Evolutionary conservation across 768 basidiomycete species (phyloP).

Genomic region (Ramaria sp.): DNA sequence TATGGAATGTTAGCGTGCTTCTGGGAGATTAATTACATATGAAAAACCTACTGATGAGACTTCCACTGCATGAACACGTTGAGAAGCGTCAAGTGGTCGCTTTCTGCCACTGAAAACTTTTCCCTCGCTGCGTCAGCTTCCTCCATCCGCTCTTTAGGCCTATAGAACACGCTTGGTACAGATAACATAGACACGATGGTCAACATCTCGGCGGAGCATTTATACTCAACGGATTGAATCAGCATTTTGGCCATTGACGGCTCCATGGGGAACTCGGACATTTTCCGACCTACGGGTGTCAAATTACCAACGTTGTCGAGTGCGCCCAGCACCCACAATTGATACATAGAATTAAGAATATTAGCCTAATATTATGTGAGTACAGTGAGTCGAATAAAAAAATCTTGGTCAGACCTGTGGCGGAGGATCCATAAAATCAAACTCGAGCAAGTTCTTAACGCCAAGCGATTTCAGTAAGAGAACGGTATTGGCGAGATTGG

Average conservation of each 20-base stretch:
- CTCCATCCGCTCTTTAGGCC: conserved; percentile 94
- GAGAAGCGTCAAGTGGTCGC: conserved; percentile 88
- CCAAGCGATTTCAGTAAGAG: conserved; percentile 90
- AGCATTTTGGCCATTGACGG: conserved; percentile 99
- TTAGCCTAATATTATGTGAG: conserved; percentile 51
- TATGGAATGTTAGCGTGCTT: conserved; percentile 2
- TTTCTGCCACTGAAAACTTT: conserved; percentile 98
- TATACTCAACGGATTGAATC: conserved; percentile 88
- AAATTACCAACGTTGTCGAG: conserved; percentile 97
- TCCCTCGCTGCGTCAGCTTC: conserved; percentile 96
- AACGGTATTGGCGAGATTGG: conserved; percentile 95
- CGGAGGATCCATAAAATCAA: conserved; percentile 99
- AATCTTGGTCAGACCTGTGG: conserved; percentile 59
- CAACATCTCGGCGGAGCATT: conserved; percentile 90
- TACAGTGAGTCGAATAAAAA: not conserved
- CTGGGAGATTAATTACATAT: not conserved
- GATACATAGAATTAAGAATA: conserved; percentile 98
- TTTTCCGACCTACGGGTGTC: conserved; percentile 84
- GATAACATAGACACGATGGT: conserved; percentile 99
- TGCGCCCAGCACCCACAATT: conserved; percentile 97
- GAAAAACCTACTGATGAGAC: conserved; percentile 63
- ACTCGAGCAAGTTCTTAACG: conserved; percentile 94
- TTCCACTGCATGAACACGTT: conserved; percentile 99
- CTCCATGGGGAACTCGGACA: conserved; percentile 99
- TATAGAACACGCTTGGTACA: conserved; percentile 94